Conservation (phyloP, 257 asterid genomes). For the Solanum appendiculatum region DNA sequence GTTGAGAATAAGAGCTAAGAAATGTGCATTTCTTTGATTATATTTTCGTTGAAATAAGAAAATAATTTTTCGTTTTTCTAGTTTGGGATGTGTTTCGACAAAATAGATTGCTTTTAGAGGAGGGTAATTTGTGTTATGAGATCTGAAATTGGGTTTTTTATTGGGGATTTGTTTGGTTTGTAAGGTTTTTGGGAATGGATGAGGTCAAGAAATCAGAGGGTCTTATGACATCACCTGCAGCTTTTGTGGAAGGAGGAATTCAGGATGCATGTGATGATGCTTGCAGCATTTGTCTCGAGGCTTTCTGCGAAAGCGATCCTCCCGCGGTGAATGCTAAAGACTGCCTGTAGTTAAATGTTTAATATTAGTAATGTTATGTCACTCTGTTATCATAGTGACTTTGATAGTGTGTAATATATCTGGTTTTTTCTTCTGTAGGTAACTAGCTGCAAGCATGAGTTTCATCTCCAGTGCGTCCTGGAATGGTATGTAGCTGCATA, state of each 20-base stretch:
- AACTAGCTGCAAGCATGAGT: constrained; percentile 82
- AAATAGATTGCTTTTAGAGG: neutral
- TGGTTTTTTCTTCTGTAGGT: constrained; percentile 24
- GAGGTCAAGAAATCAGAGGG: constrained; percentile 44
- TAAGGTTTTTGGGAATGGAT: constrained; percentile 38
- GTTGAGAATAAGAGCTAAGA: neutral
- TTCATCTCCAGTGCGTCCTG: constrained; percentile 88
- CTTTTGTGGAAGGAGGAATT: constrained; percentile 94
- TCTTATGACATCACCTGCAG: constrained; percentile 72
- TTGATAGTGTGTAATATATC: neutral
- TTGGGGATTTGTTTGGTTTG: neutral
- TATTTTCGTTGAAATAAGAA: too few relatives aligned
- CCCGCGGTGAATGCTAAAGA: constrained; percentile 41
- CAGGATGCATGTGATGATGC: constrained; percentile 93
- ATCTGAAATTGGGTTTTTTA: neutral
- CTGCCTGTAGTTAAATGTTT: neutral
- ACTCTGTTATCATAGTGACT: neutral
- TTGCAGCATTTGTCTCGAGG: constrained; percentile 96
- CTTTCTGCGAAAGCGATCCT: constrained; percentile 69
- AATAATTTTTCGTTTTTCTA: neutral
- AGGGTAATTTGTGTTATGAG: neutral
- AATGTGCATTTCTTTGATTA: neutral
- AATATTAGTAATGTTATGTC: neutral
- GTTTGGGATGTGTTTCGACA: neutral
- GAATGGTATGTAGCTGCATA: constrained; percentile 52